Evolutionary conservation across 2,329 filamentous ascomycete genomes (phyloP), one percentile per base, ranked within the genome.

Genomic region (Arthroderma sp.): DNA sequence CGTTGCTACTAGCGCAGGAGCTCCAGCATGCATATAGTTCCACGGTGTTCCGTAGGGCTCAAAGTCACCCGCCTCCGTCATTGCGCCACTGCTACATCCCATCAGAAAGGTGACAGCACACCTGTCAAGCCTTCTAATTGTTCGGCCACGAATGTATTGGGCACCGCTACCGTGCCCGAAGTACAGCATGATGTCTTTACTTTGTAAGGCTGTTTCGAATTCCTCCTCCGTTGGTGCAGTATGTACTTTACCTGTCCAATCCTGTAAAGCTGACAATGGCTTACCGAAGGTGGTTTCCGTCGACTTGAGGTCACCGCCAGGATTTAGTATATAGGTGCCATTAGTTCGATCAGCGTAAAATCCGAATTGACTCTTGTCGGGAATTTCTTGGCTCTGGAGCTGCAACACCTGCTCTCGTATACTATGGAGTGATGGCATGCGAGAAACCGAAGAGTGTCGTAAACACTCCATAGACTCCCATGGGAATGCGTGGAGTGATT

Each of bases 391-490:
- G 4, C 9, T 2, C 9, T 37, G 23, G 13, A 53, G 17, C 56
- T 63, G 56, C 57, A 61, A 62, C 64, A 67, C 66, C 62, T 85
- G 81, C 35, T 89, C 83, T 13, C 88, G 83, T 8, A 98, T 79
- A 62, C 86, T 89, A 28, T 85, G 85, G 39, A 98, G 79, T 0
- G 90, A 96, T 5, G 91, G 90, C 23, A 98, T 84, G 11, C 93
- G 84, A 2, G 89, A 95, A 37, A 96, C 85, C 0, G 91, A 86
- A 2, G 85, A 77, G 1, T 80, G 81, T 61, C 88, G 80, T 67
- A 98, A 81, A 67, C 89, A 96, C 0, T 91, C 89, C 38, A 98
- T 74, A 0, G 89, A 95, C 68, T 98, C 93, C 93, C 94, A 98
- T 0, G 93, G 93, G 66, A 98, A 95, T 1, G 82, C 78, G 66